These are phyloP conservation scores for Begonia fuchsioides DNA, from an alignment of 306 rosid species.

Conservation along the genomic window DNA sequence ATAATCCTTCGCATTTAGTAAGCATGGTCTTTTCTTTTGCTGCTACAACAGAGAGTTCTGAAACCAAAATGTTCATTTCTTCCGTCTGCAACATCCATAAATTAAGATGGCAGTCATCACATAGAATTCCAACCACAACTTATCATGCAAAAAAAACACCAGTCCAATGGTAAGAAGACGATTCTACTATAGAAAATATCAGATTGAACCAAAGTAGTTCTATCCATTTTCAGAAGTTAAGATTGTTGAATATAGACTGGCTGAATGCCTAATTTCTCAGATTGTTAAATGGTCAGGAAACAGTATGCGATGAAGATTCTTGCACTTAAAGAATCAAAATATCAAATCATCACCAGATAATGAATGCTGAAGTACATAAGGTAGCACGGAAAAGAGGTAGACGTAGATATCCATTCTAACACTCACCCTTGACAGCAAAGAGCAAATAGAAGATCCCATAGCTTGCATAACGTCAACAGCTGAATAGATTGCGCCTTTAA, in stretches of 20 bases:
- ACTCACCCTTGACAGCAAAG: conserved; percentile 64
- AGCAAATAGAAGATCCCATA: conserved; percentile 73
- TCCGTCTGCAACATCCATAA: conserved; percentile 43
- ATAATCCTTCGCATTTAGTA: conserved; percentile 60
- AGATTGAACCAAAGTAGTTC: too few species aligned
- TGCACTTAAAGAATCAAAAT: too few species aligned
- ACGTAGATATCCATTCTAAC: neutral
- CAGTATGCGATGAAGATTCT: too few species aligned
- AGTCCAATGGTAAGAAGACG: too few species aligned
- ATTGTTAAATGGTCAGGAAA: too few species aligned
- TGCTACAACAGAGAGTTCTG: conserved; percentile 65
- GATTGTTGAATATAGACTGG: too few species aligned
- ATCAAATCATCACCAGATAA: too few species aligned
- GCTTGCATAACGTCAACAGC: conserved; percentile 84
- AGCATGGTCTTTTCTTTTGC: conserved; percentile 79
- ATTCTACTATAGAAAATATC: too few species aligned
- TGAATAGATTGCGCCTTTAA: conserved; percentile 75
- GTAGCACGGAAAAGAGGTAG: neutral
- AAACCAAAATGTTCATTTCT: conserved; percentile 49
- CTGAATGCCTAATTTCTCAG: too few species aligned
- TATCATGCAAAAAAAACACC: too few species aligned
- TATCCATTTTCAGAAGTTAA: too few species aligned
- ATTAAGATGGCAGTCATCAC: conserved; percentile 2
- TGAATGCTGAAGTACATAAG: too few species aligned
- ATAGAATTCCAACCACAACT: neutral